These are phyloP conservation scores for Leishmania gerbilli DNA, from an alignment of 208 protist species.

Conservation along the genomic window DNA sequence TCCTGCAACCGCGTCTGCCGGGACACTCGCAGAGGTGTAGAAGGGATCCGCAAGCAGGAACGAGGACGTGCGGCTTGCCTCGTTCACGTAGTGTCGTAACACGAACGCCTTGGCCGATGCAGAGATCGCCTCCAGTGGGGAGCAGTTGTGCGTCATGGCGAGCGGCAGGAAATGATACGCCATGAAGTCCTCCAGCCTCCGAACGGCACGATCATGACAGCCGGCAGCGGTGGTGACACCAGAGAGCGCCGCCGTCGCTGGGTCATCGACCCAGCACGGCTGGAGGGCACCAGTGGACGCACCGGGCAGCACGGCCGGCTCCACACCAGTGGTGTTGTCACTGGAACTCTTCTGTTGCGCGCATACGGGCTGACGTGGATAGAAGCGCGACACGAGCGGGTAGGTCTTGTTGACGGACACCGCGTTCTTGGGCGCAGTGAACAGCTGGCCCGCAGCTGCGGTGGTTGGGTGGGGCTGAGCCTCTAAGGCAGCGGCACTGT, in stretches of 20 bases:
- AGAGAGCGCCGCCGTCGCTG: background rate
- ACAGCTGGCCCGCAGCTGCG: slow-evolving; percentile 15
- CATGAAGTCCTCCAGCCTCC: slow-evolving; percentile 62
- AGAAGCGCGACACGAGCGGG: slow-evolving; percentile 33
- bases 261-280: background rate
- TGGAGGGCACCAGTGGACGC: background rate
- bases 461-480: background rate
- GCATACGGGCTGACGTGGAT: background rate
- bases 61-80: slow-evolving; percentile 64
- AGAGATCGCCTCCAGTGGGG: background rate
- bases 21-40: background rate
- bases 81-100: slow-evolving; percentile 81
- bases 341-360: background rate
- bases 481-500: background rate
- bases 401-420: slow-evolving; percentile 34
- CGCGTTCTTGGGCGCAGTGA: slow-evolving; percentile 20
- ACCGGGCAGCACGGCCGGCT: background rate
- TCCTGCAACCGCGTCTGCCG: background rate
- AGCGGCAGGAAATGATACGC: slow-evolving; percentile 63
- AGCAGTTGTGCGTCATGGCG: slow-evolving; percentile 59
- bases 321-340: background rate
- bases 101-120: slow-evolving; percentile 21
- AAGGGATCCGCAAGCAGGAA: slow-evolving; percentile 60
- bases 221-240: slow-evolving; percentile 3
- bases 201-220: slow-evolving; percentile 8